A percentile compares a stretch with the other conserved stretches of the same genome.
phyloP scores from a whole-genome alignment of 495 filamentous ascomycete genomes.

The Aspergillus asperescens region DNA sequence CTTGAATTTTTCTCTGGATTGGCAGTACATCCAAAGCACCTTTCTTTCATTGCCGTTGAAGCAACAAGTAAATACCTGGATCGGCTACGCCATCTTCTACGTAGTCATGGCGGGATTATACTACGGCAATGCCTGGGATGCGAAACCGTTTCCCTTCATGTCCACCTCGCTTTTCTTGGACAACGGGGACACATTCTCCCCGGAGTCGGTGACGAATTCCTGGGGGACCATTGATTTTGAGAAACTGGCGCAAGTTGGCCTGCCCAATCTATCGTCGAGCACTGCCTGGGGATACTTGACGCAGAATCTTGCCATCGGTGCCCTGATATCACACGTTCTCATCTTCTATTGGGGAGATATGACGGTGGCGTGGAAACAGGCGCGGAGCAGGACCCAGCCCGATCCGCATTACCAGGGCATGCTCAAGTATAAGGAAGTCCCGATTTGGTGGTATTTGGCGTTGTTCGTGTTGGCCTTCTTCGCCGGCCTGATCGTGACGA shows the following conservation, averaged over 20 bases:
- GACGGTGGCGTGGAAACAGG: slow-evolving; percentile 22
- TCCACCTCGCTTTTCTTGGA: slow-evolving; percentile 33
- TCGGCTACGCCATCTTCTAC: slow-evolving; percentile 43
- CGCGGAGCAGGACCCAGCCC: slow-evolving; percentile 22
- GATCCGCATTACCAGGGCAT: slow-evolving; percentile 47
- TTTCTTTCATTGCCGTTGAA: slow-evolving; percentile 30
- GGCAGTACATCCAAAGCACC: slow-evolving; percentile 50
- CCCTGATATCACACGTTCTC: slow-evolving; percentile 29
- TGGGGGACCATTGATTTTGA: slow-evolving; percentile 32
- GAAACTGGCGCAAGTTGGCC: slow-evolving; percentile 29
- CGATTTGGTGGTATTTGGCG: slow-evolving; percentile 50
- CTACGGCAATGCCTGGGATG: slow-evolving; percentile 49
- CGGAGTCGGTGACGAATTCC: slow-evolving; percentile 25
- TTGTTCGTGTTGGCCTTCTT: slow-evolving; percentile 45
- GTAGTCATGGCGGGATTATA: slow-evolving; percentile 36
- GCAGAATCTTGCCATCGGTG: slow-evolving; percentile 26
- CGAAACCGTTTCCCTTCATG: slow-evolving; percentile 48
- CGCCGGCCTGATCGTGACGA: slow-evolving; percentile 43
- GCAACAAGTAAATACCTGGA: slow-evolving; percentile 36
- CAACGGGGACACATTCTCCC: slow-evolving; percentile 27
- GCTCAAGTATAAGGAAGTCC: slow-evolving; percentile 47
- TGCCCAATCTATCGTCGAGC: slow-evolving; percentile 34
- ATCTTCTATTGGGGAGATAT: slow-evolving; percentile 39
- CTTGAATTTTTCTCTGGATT: slow-evolving; percentile 48
- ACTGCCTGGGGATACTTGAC: not conserved